phyloP scores from a whole-genome alignment of 2,329 filamentous ascomycete species.

The Venturia carpophila region DNA sequence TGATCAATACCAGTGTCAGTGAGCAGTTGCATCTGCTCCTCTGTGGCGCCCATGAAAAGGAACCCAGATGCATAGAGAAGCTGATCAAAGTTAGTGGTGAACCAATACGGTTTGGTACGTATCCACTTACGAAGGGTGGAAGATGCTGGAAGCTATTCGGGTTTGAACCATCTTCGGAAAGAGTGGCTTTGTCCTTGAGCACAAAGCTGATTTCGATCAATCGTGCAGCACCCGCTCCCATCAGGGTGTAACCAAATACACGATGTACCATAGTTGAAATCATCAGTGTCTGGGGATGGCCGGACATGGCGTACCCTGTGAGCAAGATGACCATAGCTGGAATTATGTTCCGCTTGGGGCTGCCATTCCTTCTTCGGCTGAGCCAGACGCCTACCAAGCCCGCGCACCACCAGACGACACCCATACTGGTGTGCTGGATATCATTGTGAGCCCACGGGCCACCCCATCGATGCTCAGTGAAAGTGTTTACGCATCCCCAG shows the following conservation, averaged over 20 bases:
- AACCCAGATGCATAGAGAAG: conserved; percentile 88
- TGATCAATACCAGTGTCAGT: conserved; percentile 69
- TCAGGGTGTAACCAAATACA: conserved; percentile 90
- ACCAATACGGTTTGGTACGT: too few species aligned
- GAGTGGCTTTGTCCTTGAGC: conserved; percentile 59
- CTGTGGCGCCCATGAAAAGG: conserved; percentile 94
- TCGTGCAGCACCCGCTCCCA: conserved; percentile 75
- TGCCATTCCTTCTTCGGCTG: conserved; percentile 71
- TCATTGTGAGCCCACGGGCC: conserved; percentile 84
- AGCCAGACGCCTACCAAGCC: conserved; percentile 90
- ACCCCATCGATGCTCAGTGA: conserved; percentile 96
- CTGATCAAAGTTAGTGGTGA: conserved; percentile 37
- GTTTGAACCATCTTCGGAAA: conserved; percentile 60
- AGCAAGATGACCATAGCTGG: conserved; percentile 84
- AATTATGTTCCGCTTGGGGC: conserved; percentile 85
- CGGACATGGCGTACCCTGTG: conserved; percentile 93
- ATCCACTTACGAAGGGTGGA: conserved; percentile 56
- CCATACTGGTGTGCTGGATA: conserved; percentile 98
- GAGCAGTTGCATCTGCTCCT: conserved; percentile 86
- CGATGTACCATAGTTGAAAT: conserved; percentile 82
- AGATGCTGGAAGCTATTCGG: conserved; percentile 67
- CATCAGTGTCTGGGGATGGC: conserved; percentile 75
- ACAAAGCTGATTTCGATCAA: conserved; percentile 91
- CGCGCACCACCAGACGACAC: conserved; percentile 96
- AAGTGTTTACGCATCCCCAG: conserved; percentile 97